These are phyloP conservation scores for Leucocoprinus sp. DNA, from an alignment of 768 basidiomycete genomes.

Conservation along the genomic window DNA sequence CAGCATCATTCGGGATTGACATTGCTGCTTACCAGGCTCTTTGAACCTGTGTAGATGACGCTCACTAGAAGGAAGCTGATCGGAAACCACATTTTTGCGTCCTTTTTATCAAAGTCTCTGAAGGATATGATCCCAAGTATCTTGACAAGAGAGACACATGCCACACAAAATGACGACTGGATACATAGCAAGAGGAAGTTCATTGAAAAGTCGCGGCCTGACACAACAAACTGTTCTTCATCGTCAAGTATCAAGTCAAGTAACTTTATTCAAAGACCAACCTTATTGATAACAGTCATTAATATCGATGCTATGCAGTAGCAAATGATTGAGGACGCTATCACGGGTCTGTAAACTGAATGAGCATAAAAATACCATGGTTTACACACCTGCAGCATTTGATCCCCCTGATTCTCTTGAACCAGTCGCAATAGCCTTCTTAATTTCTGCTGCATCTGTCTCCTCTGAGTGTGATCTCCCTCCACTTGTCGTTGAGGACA, in stretches of 20 bases:
- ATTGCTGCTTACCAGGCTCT: constrained; percentile 70
- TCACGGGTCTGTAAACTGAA: not conserved
- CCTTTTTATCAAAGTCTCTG: constrained; percentile 70
- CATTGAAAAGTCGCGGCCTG: constrained; percentile 91
- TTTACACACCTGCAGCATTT: constrained; percentile 23
- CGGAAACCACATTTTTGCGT: constrained; percentile 92
- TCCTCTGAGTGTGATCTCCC: constrained; percentile 9
- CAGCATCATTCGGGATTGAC: constrained; percentile 1
- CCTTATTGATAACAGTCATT: constrained; percentile 98
- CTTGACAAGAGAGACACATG: constrained; percentile 70
- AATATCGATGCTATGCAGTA: constrained; percentile 91
- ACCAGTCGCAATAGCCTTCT: constrained; percentile 30
- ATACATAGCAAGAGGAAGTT: constrained; percentile 90
- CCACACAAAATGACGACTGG: constrained; percentile 82
- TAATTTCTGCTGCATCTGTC: constrained; percentile 42
- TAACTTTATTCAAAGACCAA: constrained; percentile 21
- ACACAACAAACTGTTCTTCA: constrained; percentile 78
- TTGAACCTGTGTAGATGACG: constrained; percentile 97
- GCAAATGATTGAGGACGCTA: constrained; percentile 75
- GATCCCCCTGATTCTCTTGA: constrained; percentile 21
- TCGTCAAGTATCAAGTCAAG: not conserved
- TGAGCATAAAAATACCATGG: not conserved
- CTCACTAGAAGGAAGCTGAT: constrained; percentile 86
- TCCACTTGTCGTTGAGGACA: constrained; percentile 12
- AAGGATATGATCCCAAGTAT: constrained; percentile 73